Evolutionary conservation across 192 early-diverging fungal species (phyloP), one percentile per base, ranked within the genome.

Genomic region (Piromyces sp.): DNA sequence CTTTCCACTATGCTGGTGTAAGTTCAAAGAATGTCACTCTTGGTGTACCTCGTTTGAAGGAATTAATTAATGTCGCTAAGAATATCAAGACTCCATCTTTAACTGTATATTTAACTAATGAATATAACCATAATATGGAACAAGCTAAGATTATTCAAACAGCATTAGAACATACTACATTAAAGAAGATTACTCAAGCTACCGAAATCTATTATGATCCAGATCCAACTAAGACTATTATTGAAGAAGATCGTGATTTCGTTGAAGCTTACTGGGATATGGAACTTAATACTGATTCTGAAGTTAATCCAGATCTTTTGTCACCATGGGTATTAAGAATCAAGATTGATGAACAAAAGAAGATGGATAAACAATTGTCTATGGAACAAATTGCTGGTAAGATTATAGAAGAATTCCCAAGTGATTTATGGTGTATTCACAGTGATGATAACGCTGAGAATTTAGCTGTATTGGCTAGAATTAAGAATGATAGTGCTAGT

Each of bases 1-100:
- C 97, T 78, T 99, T 99, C 95, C 97, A 99, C 91, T 94, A 94
- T 87, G 97, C 97, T 81, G 97, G 97, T 95, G 96, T 98, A 79
- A 92, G 93, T 30, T 95, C 94, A 81, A 97, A 96, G 89, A 96
- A 97, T 85, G 97, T 97, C 15, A 99, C 96, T 15, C 92, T 95
- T 80, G 97, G 97, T 90, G 96, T 99, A 38, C 97, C 97, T 80
- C 95, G 97, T 88, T 86, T 99, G 82, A 97, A 97, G 90, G 97
- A 99, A 89, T 95, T 99, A 82, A 98, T 99, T 89, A 99, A 98
- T 88, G 96, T 97, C 26, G 96, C 97, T 31, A 95, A 91, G 38
- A 96, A 97, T 87, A 95, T 97, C 84, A 96, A 95, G 86, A 99
- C 97, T 42, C 97, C 97, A 22, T 89, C 91, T 36, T 84, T 97